Evolutionary conservation across 768 basidiomycete genomes (phyloP), one percentile per base, ranked within the genome.

Genomic region (Kwoniella dejecticola): DNA sequence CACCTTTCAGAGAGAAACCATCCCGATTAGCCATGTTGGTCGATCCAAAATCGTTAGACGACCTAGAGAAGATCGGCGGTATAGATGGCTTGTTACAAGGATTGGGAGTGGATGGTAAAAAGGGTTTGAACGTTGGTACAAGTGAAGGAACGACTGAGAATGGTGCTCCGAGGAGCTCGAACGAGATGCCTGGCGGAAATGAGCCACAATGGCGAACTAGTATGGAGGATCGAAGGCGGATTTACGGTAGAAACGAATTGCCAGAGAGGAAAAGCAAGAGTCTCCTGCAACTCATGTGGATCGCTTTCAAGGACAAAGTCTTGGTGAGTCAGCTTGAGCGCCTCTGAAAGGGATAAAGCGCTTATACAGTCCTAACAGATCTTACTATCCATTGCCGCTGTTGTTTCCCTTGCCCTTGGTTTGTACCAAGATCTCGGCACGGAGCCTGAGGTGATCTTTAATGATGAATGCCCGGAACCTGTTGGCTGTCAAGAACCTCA

Each of bases 401-500:
- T 90, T 38, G 84, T 99, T 40, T 96, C 96, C 15, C 83, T 99
- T 45, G 93, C 92, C 12, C 85, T 98, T 13, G 96, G 96, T 19
- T 81, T 99, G 27, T 96, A 96, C 79, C 89, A 95, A 76, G 91
- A 93, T 74, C 89, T 97, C 74, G 95, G 94, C 11, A 83, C 83
- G 0, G 81, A 86, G 0, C 84, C 84, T 4, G 82, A 85, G 8
- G 64, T 80, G 1, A 81, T 80, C 36, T 46, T 63, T 29, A 68
- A 66, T 48, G 63, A 60, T 52, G 72, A 71, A 21, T 81, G 74
- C 76, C 66, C 75, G 10, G 59, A 67, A 15, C 65, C 75, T 10
- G 63, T 66, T 29, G 75, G 77, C 2, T 81, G 81, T 61, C 63
- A 64, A 7, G 83, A 88, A 44, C 87, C 93, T 1, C 86, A 87